Conservation (phyloP, 164 flowering plant species). For the Houttuynia cordata region DNA sequence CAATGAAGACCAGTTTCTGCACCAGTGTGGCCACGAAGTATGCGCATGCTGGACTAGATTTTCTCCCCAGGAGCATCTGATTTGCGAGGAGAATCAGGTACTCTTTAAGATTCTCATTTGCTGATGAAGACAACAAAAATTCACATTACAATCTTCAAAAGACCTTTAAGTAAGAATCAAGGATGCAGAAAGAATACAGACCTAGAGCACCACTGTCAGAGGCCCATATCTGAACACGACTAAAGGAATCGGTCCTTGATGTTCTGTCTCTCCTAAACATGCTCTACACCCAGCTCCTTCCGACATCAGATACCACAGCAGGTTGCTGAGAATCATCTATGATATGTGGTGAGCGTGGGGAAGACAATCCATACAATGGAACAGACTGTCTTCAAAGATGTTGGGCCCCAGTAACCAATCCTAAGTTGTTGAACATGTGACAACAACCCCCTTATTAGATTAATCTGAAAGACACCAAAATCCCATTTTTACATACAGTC, state of each 20-base stretch:
- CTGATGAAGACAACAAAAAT: constrained; percentile 28
- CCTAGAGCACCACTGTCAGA: constrained; percentile 57
- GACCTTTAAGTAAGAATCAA: background rate
- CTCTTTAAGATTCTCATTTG: constrained; percentile 44
- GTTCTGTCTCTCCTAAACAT: constrained; percentile 89
- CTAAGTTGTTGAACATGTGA: constrained; percentile 79
- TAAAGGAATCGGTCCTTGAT: constrained; percentile 52
- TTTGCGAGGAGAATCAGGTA: constrained; percentile 34
- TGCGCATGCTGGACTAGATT: constrained; percentile 57
- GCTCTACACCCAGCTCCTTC: constrained; percentile 99
- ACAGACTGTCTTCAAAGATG: constrained; percentile 49
- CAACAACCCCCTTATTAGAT: constrained; percentile 72
- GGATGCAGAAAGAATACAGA: constrained; percentile 3
- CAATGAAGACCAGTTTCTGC: constrained; percentile 89
- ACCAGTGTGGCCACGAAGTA: constrained; percentile 87
- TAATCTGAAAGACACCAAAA: constrained; percentile 41
- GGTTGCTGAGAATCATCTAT: constrained; percentile 61
- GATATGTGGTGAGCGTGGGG: constrained; percentile 67
- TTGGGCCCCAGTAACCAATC: constrained; percentile 78
- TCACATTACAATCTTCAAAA: constrained; percentile 1
- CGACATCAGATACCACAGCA: constrained; percentile 87
- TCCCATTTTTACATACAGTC: background rate
- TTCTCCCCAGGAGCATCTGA: constrained; percentile 62
- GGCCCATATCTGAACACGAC: constrained; percentile 66
- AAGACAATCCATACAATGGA: constrained; percentile 54